Evolutionary conservation across 1,284 basidiomycete species (phyloP), one percentile per base, ranked within the genome.

Genomic region (Neonothopanus nambi): DNA sequence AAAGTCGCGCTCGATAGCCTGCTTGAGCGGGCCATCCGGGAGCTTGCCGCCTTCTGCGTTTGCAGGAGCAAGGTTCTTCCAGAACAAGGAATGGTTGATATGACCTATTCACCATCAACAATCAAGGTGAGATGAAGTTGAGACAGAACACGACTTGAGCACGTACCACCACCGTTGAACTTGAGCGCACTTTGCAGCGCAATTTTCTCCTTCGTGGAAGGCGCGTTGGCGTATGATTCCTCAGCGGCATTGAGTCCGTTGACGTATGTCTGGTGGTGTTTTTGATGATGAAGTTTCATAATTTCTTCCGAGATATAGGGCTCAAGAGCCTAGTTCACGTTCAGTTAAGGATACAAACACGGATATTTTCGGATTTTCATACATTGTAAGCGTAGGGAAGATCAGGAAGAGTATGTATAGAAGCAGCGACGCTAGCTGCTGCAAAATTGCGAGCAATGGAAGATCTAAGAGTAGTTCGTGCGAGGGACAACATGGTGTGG

Each of bases 261-360:
- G 57, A 97, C 93, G 70, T 96, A 97, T 20, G 89, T 83, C 72
- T 93, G 91, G 72, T 98, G 96, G 70, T 99, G 96, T 80, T 95
- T 96, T 63, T 85, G 84, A 79, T 99, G 95, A 73, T 99, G 96
- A 57, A 98, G 81, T 56, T 80, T 86, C 93, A 95, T 95, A 64
- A 94, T 95, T 71, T 93, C 84, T 63, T 80, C 73, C 3, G 84
- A 87, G 66, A 92, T 89, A 67, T 82, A 78, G 12, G 88, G 87
- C 69, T 91, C 86, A 55, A 89, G 81, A n/a, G 84, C 87, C 80
- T 82, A 53, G 48, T 30, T 58, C 12, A 13, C 9, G 36, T 51
- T 17, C n/a, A 38, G 23, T 24, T 35, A 33, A 12, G 39, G 40
- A 54, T 39, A 28, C 20, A 41, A 6, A 36, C 26, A 8, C 13